Base-by-base conservation (phyloP, 352 stramenopile species). In the Phytophthora vignae region DNA sequence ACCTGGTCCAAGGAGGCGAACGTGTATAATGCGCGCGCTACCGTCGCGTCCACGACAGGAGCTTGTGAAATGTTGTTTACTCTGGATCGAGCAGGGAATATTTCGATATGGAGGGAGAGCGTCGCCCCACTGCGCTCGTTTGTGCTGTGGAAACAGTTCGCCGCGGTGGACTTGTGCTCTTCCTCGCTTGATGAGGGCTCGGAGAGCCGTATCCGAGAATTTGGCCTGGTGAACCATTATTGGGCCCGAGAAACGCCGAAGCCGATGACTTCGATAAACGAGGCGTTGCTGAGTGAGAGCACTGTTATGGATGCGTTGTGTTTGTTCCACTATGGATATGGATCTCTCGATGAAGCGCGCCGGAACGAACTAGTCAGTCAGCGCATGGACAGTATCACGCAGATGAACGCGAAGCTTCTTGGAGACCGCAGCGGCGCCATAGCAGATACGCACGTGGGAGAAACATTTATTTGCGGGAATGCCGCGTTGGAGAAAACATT, bases 31-130 rank as follows among this genome's bases (percentile, higher is more conserved):
- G 67, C 76, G 40, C 68, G 74, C 44, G 66, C 63, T 11, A 50
- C 64, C 36, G 56, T 62, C n/a, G 65, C 64, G 14, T 65, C 71
- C 29, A 67, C 76, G 22, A 55, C 58, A 19, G 56, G 54, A 1
- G 53, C 71, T 31, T 79, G 73, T 64, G 80, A 96, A 58, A 94
- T 94, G 82, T 67, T 96, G n/a, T 89, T 92, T 54, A 84, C 84
- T 44, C 77, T 96, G 31, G 87, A 96, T 54, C 72, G 76, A 22
- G 61, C 67, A 29, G 88, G 88, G 6, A 84, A 74, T 29, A 62
- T 96, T 48, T 91, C 83, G 22, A 91, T 96, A 22, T 96, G 90
- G 90, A 79, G 85, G 11, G 87, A 95, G 60, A 91, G 84, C 36
- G 60, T 81, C 6, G 77, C 74, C 22, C 72, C 77, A 4, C 54